Evolutionary conservation across 2,329 filamentous ascomycete genomes (phyloP), one percentile per base, ranked within the genome.

Genomic region (Ascochyta koolunga): DNA sequence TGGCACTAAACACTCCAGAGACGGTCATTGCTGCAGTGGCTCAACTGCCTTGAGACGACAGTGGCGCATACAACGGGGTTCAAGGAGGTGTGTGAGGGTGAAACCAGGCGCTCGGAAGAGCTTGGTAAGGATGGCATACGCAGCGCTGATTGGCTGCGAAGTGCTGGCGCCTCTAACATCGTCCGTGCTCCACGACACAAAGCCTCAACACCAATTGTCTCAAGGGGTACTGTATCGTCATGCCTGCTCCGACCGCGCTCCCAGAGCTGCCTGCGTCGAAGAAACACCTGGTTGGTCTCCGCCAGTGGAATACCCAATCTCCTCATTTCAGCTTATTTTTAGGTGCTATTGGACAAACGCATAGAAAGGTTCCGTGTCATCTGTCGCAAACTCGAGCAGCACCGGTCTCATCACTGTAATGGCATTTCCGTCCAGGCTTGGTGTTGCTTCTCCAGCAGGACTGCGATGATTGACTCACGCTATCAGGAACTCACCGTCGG

Each of bases 141-240:
- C 3, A 29, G 24, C 33, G 39, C 48, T 59, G 35, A 68, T 67
- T 65, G 62, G 65, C 52, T 27, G 24, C 8, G 7, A 18, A 11
- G 3, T 27, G 16, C 37, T 8, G 24, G 27, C 63, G 60, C 60
- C 61, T 57, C 58, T 63, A 62, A 46, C 47, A 43, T 18, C 15
- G 10, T 42, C 39, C 11, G 39, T 42, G 39, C 39, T 10, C 22
- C 3, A 29, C 29, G 51, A 49, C 39, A 46, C 54, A 51, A 43
- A 66, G 43, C 62, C 58, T 72, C 69, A 72, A 73, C 71, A 70
- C 70, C 68, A 74, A 70, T 71, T 65, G 71, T 74, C 65, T 74
- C 69, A 74, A 72, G 69, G 69, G 60, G 68, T 47, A 50, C 51
- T 31, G 41, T 50, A 59, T 58, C 50, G 56, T 71, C 62, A 71